phyloP scores from a whole-genome alignment of 2,329 filamentous ascomycete species.

The Aureobasidium sp. region DNA sequence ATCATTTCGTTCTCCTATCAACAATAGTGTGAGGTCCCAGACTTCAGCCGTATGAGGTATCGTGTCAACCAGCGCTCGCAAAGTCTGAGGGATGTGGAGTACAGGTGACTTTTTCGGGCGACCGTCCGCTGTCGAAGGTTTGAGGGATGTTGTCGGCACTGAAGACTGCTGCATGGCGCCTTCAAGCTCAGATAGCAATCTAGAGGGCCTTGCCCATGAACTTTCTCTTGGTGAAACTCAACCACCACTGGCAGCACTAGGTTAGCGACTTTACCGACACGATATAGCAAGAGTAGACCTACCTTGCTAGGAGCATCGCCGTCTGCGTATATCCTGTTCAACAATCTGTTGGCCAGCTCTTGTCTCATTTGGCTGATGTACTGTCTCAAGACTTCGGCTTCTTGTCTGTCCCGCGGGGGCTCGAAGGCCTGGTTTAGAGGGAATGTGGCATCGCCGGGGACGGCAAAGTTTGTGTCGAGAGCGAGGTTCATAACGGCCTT shows the following conservation, averaged over 20 bases:
- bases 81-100: neutral
- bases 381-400: constrained; percentile 80
- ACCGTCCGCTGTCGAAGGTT: neutral
- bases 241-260: constrained; percentile 75
- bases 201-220: constrained; percentile 83
- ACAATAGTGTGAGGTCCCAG: neutral
- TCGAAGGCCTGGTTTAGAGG: constrained; percentile 97
- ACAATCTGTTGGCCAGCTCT: constrained; percentile 74
- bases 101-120: neutral
- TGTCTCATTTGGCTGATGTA: constrained; percentile 91
- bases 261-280: constrained; percentile 21
- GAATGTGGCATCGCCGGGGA: constrained; percentile 88
- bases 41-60: neutral
- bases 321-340: constrained; percentile 82
- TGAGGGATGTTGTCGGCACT: neutral
- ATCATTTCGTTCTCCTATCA: neutral
- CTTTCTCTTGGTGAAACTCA: constrained; percentile 98
- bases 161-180: constrained; percentile 8
- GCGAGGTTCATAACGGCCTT: constrained; percentile 82
- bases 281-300: constrained; percentile 17
- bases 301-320: constrained; percentile 58
- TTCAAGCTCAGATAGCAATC: constrained; percentile 14
- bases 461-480: constrained; percentile 87
- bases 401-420: constrained; percentile 75
- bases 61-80: neutral